Evolutionary conservation across 2,329 filamentous ascomycete genomes (phyloP).

Genomic region (Penicillium nordicum): DNA sequence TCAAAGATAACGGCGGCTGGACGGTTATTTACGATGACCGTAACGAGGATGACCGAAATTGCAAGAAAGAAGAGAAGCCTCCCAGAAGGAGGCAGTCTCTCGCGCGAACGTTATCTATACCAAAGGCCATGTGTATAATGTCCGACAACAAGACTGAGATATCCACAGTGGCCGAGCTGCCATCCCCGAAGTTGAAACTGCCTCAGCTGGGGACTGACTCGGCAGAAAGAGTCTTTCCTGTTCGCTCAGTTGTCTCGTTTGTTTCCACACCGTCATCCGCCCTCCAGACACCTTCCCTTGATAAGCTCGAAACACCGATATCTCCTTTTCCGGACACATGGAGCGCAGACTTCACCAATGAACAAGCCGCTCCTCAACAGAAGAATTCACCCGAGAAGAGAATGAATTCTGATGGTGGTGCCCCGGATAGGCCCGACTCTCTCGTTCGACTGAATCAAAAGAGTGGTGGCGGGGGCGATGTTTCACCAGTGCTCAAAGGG

Average conservation of each 20-base stretch:
- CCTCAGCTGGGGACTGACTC: conserved; percentile 29
- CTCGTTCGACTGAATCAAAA: conserved; percentile 9
- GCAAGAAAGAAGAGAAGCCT: conserved; percentile 3
- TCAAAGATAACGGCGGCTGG: conserved; percentile 12
- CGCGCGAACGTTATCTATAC: conserved; percentile 12
- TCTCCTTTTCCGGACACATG: conserved; percentile 19
- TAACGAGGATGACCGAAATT: conserved; percentile 3
- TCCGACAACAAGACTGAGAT: conserved; percentile 19
- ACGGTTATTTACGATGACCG: conserved; percentile 11
- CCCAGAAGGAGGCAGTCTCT: conserved; percentile 7
- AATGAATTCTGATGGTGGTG: neutral
- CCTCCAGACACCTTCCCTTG: conserved; percentile 24
- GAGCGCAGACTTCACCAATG: neutral
- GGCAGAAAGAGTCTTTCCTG: conserved; percentile 70
- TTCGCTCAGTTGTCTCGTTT: conserved; percentile 71
- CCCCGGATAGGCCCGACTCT: neutral
- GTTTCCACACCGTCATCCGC: conserved; percentile 47
- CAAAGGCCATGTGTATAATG: conserved; percentile 23
- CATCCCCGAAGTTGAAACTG: conserved; percentile 21
- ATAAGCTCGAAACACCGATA: conserved; percentile 18
- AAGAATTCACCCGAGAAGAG: neutral
- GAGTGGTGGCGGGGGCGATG: neutral
- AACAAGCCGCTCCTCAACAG: neutral
- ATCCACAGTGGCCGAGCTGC: conserved; percentile 11
- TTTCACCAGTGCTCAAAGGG: neutral